phyloP scores from a whole-genome alignment of 2,329 filamentous ascomycete genomes.

The Thelonectria discophora region DNA sequence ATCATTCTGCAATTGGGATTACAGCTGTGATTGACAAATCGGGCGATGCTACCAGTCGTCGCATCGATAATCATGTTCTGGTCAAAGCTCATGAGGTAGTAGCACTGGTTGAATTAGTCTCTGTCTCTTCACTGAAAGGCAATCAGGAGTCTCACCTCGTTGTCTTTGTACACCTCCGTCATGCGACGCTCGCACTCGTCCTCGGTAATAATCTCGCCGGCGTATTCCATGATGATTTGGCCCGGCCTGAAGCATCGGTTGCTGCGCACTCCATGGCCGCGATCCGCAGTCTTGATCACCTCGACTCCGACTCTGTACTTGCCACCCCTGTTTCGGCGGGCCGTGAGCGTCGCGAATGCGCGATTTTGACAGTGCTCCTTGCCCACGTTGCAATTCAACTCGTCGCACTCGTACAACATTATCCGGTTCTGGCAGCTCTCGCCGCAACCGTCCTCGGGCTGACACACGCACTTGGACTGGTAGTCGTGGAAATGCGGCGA shows the following conservation, averaged over 20 bases:
- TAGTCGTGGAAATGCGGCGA: conserved; percentile 77
- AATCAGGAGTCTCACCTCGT: conserved; percentile 72
- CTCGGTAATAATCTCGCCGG: conserved; percentile 96
- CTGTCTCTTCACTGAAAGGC: neutral
- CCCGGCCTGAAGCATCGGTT: conserved; percentile 87
- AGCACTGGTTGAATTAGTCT: conserved; percentile 69
- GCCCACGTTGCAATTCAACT: conserved; percentile 84
- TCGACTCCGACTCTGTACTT: conserved; percentile 94
- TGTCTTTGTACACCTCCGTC: conserved; percentile 92
- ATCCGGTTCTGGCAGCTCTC: conserved; percentile 93
- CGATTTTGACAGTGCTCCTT: conserved; percentile 83
- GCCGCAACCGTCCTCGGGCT: conserved; percentile 79
- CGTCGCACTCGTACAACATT: conserved; percentile 97
- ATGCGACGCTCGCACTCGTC: conserved; percentile 92
- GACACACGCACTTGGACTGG: conserved; percentile 81
- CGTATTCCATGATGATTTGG: conserved; percentile 98
- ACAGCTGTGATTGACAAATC: conserved; percentile 98
- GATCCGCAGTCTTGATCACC: conserved; percentile 87
- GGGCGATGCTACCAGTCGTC: conserved; percentile 92
- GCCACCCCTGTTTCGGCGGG: conserved; percentile 78
- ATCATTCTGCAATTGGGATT: conserved; percentile 97
- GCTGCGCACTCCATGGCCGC: conserved; percentile 90
- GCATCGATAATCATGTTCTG: conserved; percentile 99
- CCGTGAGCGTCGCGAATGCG: conserved; percentile 81
- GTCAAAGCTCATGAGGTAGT: conserved; percentile 98